Evolutionary conservation across 164 flowering plant species (phyloP), one percentile per base, ranked within the genome.

Genomic region (Magnolia changhungtana): DNA sequence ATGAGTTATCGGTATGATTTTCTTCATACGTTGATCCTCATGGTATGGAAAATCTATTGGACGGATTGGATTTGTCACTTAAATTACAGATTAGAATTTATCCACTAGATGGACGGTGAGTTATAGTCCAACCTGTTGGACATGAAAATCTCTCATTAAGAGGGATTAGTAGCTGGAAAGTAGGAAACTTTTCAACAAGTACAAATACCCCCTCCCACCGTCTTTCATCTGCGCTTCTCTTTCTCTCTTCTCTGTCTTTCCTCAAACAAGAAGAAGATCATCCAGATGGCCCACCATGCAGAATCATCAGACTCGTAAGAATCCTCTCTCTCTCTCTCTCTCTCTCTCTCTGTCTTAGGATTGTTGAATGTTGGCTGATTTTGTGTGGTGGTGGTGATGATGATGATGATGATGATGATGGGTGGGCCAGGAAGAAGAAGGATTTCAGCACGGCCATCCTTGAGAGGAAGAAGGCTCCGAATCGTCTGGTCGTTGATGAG

Each of bases 391-490:
- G 69, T 31, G 21, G 69, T 67, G 4, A 49, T 31, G 20, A 14
- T 77, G n/a, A n/a, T n/a, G n/a, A n/a, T n/a, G n/a, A n/a, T n/a
- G 64, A 59, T 27, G 61, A 18, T 6, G 10, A 49, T 64, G 51
- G 67, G 86, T 88, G 91, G 27, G 88, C 87, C 79, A 90, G 91
- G 11, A 80, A 89, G 72, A 92, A 91, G 88, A 85, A 84, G 83
- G 97, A 93, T 77, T 92, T 88, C 78, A 89, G 92, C 65, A 92
- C 95, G 6, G 97, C 97, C 63, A 92, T 92, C 75, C 75, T 92
- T 75, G 95, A 92, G 85, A 81, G 94, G 14, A 92, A 92, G 87
- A 92, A 91, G 85, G 91, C 97, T 1, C 79, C 94, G 27, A 92
- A 92, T 80, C 84, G 97, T 10, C 85, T 92, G 20, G 87, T 92